These are phyloP conservation scores for Penicillium janthinellum DNA, from an alignment of 2,329 filamentous ascomycete species.

Conservation along the genomic window DNA sequence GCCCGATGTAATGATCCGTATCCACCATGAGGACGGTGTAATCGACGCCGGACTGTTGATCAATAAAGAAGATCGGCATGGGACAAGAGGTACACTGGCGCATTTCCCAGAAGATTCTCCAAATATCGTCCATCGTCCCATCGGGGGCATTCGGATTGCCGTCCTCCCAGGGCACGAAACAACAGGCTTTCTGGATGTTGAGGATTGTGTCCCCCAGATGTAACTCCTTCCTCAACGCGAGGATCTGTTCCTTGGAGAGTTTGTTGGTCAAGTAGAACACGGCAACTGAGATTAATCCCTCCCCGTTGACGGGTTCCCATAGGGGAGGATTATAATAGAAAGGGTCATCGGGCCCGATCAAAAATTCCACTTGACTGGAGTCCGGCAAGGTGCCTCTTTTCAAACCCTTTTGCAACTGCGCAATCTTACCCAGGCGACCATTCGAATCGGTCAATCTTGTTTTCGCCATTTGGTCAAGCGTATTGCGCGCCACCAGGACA, in stretches of 20 bases:
- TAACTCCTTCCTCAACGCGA: slow-evolving; percentile 4
- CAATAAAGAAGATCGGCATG: slow-evolving; percentile 6
- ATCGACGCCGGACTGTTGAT: slow-evolving; percentile 13
- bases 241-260: slow-evolving; percentile 2
- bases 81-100: neutral
- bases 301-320: slow-evolving; percentile 2
- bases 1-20: neutral
- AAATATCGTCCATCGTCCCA: slow-evolving; percentile 12
- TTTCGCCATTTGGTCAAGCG: neutral
- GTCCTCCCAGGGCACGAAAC: slow-evolving; percentile 11
- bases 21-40: slow-evolving; percentile 8
- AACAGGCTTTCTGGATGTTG: slow-evolving; percentile 5
- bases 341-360: slow-evolving; percentile 4
- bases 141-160: slow-evolving; percentile 3
- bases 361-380: neutral
- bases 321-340: slow-evolving; percentile 9
- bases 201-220: neutral
- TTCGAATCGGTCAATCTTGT: neutral
- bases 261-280: slow-evolving; percentile 16
- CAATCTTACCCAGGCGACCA: neutral
- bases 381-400: neutral
- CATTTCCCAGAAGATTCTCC: slow-evolving; percentile 7
- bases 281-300: neutral
- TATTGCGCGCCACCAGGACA: neutral
- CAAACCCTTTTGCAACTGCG: neutral